Evolutionary conservation across 139 green algal genomes (phyloP).

Genomic region (Zygnema cylindricum): DNA sequence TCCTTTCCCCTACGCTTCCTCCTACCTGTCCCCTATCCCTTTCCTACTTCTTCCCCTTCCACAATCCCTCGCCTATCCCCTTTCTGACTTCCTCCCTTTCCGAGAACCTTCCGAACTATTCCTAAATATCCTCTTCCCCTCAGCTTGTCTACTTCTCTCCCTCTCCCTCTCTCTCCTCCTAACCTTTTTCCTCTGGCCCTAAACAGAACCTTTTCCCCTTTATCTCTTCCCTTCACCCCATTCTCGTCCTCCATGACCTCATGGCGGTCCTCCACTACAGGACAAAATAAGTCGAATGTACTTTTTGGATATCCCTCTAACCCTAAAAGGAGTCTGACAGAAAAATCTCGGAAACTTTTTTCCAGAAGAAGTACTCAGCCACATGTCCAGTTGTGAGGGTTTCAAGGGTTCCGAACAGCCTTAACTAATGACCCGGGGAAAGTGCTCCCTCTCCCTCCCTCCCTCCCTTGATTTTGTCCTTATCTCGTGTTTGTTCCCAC

Average conservation of each 20-base stretch:
- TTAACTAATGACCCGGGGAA: too few relatives aligned
- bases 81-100: not conserved
- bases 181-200: not conserved
- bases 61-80: not conserved
- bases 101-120: not conserved
- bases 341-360: too few relatives aligned
- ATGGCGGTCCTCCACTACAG: too few relatives aligned
- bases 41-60: not conserved
- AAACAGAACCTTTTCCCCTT: not conserved
- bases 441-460: too few relatives aligned
- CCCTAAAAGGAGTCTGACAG: too few relatives aligned
- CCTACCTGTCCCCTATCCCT: not conserved
- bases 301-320: too few relatives aligned
- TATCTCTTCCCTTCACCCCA: not conserved
- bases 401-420: too few relatives aligned
- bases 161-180: not conserved
- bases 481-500: too few relatives aligned
- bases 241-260: not conserved
- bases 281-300: too few relatives aligned
- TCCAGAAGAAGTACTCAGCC: too few relatives aligned
- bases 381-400: too few relatives aligned
- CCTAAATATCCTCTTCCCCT: not conserved
- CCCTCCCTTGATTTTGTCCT: too few relatives aligned
- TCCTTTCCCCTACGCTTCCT: not conserved
- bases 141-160: not conserved